A percentile compares a stretch with the other conserved stretches of the same genome.
These are phyloP conservation scores for Thinopyrum elongatum DNA, from an alignment of 176 grass and related monocot genomes.

Conservation along the genomic window DNA sequence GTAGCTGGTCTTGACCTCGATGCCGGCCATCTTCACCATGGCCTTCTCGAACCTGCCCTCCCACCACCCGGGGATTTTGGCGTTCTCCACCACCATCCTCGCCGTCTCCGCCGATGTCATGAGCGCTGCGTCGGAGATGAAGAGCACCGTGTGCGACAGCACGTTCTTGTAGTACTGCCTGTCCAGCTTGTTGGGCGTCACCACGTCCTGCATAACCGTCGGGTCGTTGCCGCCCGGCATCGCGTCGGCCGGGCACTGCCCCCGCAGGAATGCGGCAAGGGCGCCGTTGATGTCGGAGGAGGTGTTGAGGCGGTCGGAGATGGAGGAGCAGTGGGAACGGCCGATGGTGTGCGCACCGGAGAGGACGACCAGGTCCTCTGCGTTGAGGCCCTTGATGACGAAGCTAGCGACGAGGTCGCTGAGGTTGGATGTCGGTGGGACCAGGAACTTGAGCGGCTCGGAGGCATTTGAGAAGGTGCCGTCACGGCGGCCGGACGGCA, in stretches of 20 bases:
- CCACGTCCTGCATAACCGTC: not conserved
- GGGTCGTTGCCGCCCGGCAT: not conserved
- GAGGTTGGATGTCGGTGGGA: not conserved
- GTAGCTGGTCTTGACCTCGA: not conserved
- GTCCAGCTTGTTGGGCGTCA: constrained; percentile 1
- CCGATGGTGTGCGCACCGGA: constrained; percentile 9
- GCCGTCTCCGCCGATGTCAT: not conserved
- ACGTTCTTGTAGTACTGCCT: constrained; percentile 17
- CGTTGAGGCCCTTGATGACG: constrained; percentile 6
- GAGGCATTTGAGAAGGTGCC: not conserved
- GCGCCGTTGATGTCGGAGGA: not conserved
- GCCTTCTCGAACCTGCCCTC: not conserved
- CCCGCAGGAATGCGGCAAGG: not conserved
- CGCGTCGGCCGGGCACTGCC: not conserved
- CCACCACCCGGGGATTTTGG: not conserved
- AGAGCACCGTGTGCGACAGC: not conserved
- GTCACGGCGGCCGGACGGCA: not conserved
- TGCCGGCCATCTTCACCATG: not conserved
- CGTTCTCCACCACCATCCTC: not conserved
- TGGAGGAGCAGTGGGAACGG: constrained; percentile 40
- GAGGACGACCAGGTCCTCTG: not conserved
- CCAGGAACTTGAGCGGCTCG: not conserved
- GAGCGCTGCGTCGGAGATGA: constrained; percentile 9
- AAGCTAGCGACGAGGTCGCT: not conserved
- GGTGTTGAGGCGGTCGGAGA: not conserved